Evolutionary conservation across 2,329 filamentous ascomycete genomes (phyloP), one percentile per base, ranked within the genome.

Genomic region (Phyllosticta paracitricarpa): DNA sequence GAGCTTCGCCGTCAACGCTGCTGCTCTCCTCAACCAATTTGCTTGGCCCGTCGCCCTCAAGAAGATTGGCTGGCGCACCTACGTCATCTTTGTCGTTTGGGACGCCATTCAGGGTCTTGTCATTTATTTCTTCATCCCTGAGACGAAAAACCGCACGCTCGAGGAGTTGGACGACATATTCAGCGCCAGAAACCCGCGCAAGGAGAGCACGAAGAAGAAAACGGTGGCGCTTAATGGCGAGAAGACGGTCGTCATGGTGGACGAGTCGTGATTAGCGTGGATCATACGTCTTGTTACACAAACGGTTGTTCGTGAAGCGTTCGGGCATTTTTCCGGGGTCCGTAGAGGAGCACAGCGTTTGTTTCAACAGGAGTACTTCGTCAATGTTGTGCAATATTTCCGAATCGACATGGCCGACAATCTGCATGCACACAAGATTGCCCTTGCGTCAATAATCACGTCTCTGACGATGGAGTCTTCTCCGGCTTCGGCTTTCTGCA

Each of bases 151-250:
- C 30, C 70, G 73, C 63, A 79, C 75, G 19, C 70, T 79, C 28
- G 78, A 80, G 66, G 78, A 79, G 66, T 68, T 80, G 12, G 73
- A 74, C 33, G 70, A 72, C 26, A 76, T 79, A 59, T 79, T 80
- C 64, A 70, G 70, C 52, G 70, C 70, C 0, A 67, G 65, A 55
- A 72, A 73, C 28, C 76, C 76, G 0, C 75, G 78, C 19, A 74
- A 75, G 65, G 55, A 52, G 30, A 51, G 30, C 30, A 26, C 56
- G 24, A 56, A 51, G 60, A 67, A 66, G 65, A 70, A 66, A 66
- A 69, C 65, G 63, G 33, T 71, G 25, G 68, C 63, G 4, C 60
- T 66, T 28, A 64, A 66, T 26, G 25, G 61, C 4, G 57, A 65
- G 3, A 66, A 66, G 25, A 66, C 67, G 17, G 62, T 70, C 19